Conservation (phyloP, 371 early-diverging fungal species). For the Parasitella parasitica region DNA sequence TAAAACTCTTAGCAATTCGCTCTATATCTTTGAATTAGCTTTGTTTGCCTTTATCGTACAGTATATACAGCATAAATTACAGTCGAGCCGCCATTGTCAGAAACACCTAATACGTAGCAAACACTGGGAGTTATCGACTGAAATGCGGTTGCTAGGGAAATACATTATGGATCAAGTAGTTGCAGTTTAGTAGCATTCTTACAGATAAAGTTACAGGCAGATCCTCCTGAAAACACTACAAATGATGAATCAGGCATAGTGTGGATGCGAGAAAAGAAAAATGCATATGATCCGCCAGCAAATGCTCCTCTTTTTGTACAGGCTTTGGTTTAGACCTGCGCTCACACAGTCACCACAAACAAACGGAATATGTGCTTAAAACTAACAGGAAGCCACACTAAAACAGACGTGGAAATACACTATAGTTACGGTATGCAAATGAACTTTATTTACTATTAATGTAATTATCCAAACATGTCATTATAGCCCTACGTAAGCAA, state of each 20-base stretch:
- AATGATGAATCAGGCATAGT: slow-evolving; percentile 25
- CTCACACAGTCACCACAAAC: not conserved
- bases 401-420: not conserved
- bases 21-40: slow-evolving; percentile 13
- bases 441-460: not conserved
- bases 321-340: not conserved
- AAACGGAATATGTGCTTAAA: not conserved
- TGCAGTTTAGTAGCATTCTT: not conserved
- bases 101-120: slow-evolving; percentile 70
- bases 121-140: slow-evolving; percentile 59
- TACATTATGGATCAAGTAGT: not conserved
- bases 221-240: slow-evolving; percentile 71
- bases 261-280: not conserved
- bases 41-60: not conserved
- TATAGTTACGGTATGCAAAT: not conserved
- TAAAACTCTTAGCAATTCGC: slow-evolving; percentile 63
- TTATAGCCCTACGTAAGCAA: slow-evolving; percentile 53
- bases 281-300: too few species aligned
- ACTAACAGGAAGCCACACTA: not conserved
- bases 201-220: slow-evolving; percentile 66
- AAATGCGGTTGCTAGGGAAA: slow-evolving; percentile 38
- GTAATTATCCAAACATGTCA: slow-evolving; percentile 64
- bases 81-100: slow-evolving; percentile 71
- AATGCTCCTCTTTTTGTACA: not conserved
- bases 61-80: slow-evolving; percentile 20